These are phyloP conservation scores for Hypoxylon crocopeplum DNA, from an alignment of 495 filamentous ascomycete species.

Conservation along the genomic window DNA sequence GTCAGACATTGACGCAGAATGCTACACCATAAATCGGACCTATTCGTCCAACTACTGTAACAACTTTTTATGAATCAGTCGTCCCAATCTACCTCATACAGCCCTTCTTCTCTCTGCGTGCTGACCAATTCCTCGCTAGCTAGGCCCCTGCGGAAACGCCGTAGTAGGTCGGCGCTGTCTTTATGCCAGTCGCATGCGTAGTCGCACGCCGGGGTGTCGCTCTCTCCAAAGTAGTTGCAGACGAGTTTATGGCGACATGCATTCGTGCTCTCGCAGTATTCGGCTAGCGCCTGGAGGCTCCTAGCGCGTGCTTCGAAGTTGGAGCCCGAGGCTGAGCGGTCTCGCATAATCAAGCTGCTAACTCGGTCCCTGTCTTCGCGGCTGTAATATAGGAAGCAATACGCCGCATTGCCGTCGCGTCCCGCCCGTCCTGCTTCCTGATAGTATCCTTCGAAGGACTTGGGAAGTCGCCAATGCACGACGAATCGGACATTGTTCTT, in stretches of 20 bases:
- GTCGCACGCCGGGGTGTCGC: constrained; percentile 67
- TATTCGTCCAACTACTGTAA: too few species aligned
- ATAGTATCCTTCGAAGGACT: constrained; percentile 93
- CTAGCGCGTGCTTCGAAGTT: constrained; percentile 49
- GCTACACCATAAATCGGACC: constrained; percentile 22
- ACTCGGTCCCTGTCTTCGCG: constrained; percentile 81
- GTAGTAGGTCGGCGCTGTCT: constrained; percentile 66
- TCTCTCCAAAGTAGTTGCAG: constrained; percentile 82
- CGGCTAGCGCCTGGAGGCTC: constrained; percentile 66
- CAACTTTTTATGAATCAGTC: constrained; percentile 33
- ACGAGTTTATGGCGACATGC: constrained; percentile 80
- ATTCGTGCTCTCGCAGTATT: constrained; percentile 79
- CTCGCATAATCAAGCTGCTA: constrained; percentile 59
- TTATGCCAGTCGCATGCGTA: constrained; percentile 93
- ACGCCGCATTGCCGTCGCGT: constrained; percentile 82
- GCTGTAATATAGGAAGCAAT: constrained; percentile 89
- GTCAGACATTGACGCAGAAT: constrained; percentile 1
- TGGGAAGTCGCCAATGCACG: constrained; percentile 89
- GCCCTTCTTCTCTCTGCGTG: constrained; percentile 70
- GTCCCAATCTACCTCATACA: constrained; percentile 55
- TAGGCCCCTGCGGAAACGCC: constrained; percentile 66
- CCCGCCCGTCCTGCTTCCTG: constrained; percentile 95
- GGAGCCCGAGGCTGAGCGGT: constrained; percentile 38
- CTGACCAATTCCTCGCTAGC: constrained; percentile 76
- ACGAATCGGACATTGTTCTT: constrained; percentile 94